Base-by-base conservation (phyloP, 352 stramenopile species). In the Globisporangium rhizosaccharum region DNA sequence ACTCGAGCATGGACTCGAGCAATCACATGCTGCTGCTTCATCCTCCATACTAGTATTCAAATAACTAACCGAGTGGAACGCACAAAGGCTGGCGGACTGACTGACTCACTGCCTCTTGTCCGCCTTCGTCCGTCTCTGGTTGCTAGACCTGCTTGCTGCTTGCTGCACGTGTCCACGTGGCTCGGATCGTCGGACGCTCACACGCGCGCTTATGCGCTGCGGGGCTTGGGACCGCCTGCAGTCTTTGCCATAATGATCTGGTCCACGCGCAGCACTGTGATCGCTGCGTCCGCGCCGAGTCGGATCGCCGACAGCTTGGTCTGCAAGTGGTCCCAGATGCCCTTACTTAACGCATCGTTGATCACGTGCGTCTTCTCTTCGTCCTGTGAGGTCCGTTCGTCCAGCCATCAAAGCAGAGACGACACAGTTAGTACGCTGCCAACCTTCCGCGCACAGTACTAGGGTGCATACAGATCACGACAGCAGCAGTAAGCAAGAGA, bases 171-270 rank as follows among this genome's bases (percentile, higher is more conserved):
- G 30, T 36, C 30, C 30, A 37, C 33, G 30, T 37, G 33, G 33
- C 33, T 37, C 33, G 33, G 33, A 37, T 37, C 33, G 33, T 37
- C 2, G 33, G 33, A 37, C n/a, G n/a, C 44, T 26, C 44, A 49
- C 18, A 1, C n/a, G 9, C 44, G n/a, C 44, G 44, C 44, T 59
- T 71, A 66, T 66, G 61, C 41, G 66, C 82, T 79, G 64, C 85
- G 84, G 51, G 91, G 89, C 85, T 98, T 98, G 25, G 95, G 95
- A 42, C 95, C 95, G 36, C 95, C 95, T 41, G 95, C 95, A 47
- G 92, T 75, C 78, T 98, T 98, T 62, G 87, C 81, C 97, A 99
- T 99, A 85, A 99, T 99, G 77, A 99, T 99, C 82, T 99, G 96
- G 87, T 99, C 97, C 36, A 99, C 97, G 75, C 96, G 96, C 33